Conservation (phyloP, 2,329 filamentous ascomycete species). For the Xenoacremonium recifei region DNA sequence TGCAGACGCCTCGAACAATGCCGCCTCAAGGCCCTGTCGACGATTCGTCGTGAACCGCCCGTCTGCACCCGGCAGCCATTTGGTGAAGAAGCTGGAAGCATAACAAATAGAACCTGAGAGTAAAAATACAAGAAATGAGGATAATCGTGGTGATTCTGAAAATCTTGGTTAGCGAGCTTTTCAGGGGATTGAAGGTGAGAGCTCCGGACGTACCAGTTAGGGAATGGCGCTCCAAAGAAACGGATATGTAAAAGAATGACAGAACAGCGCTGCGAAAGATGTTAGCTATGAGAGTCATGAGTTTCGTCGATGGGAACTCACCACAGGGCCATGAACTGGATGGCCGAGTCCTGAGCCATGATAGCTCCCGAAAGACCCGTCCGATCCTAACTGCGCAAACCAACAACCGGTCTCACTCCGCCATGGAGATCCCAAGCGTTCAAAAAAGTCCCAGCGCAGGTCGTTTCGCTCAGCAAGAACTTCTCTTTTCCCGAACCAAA, state of each 20-base stretch:
- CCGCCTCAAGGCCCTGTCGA: constrained; percentile 16
- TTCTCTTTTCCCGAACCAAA: no score
- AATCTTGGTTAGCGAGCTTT: constrained; percentile 1
- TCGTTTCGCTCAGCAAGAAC: no score
- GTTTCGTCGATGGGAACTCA: constrained; percentile 3
- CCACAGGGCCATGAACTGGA: constrained; percentile 25
- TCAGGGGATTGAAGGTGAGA: background rate
- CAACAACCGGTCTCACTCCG: no score
- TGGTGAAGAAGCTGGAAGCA: constrained; percentile 39
- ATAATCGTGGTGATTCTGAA: constrained; percentile 48
- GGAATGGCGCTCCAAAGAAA: constrained; percentile 46
- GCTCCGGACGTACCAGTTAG: constrained; percentile 40
- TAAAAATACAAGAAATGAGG: constrained; percentile 45
- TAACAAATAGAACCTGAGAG: constrained; percentile 43
- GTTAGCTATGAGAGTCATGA: background rate
- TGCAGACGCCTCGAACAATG: constrained; percentile 18
- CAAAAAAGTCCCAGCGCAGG: no score
- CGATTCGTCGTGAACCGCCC: constrained; percentile 43
- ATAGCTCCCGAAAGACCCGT: constrained; percentile 7
- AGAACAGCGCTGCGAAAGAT: constrained; percentile 38
- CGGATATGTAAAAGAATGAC: constrained; percentile 48
- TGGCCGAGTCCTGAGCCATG: constrained; percentile 20
- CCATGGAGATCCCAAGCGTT: no score
- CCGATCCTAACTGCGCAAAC: no score
- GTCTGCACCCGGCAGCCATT: constrained; percentile 46